A percentile compares a stretch with the other conserved stretches of the same genome.
These are phyloP conservation scores for Maudiozyma turicensis DNA, from an alignment of 805 yeast species.

Conservation along the genomic window DNA sequence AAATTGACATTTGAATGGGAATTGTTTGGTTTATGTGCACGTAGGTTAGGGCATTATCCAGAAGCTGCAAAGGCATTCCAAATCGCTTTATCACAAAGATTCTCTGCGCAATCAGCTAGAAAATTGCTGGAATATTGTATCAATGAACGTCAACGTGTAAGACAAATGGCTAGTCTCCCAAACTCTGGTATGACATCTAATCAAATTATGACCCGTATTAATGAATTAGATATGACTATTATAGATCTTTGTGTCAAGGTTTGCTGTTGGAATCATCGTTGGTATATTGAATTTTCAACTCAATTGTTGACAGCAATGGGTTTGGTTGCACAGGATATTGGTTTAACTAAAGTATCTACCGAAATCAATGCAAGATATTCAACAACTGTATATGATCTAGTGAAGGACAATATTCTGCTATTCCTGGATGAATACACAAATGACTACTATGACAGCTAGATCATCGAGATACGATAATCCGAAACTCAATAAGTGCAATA, in stretches of 20 bases:
- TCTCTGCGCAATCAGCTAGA: slow-evolving; percentile 71
- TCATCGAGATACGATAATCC: too few species aligned
- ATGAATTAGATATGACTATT: slow-evolving; percentile 41
- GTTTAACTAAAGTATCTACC: slow-evolving; percentile 65
- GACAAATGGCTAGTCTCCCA: slow-evolving; percentile 12
- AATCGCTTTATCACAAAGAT: slow-evolving; percentile 60
- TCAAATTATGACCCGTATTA: slow-evolving; percentile 27
- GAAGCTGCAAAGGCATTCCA: slow-evolving; percentile 84
- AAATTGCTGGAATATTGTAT: slow-evolving; percentile 60
- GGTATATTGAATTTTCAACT: slow-evolving; percentile 91
- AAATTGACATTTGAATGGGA: slow-evolving; percentile 89
- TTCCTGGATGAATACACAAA: slow-evolving; percentile 23
- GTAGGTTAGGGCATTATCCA: slow-evolving; percentile 71
- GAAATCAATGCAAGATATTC: slow-evolving; percentile 61
- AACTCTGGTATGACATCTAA: slow-evolving; percentile 21
- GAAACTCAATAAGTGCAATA: too few species aligned
- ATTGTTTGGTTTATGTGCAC: slow-evolving; percentile 75
- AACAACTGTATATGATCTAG: slow-evolving; percentile 27
- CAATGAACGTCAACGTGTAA: slow-evolving; percentile 34
- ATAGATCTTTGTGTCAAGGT: slow-evolving; percentile 65
- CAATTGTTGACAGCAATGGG: slow-evolving; percentile 47
- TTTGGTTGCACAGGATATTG: slow-evolving; percentile 62
- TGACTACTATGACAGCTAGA: slow-evolving; percentile 20
- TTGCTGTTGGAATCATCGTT: slow-evolving; percentile 95
- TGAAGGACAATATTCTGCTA: slow-evolving; percentile 21